A percentile compares a stretch with the other conserved stretches of the same genome.
These are phyloP conservation scores for Pseudonitzschia multistriata DNA, from an alignment of 108 stramenopile species.

Conservation along the genomic window DNA sequence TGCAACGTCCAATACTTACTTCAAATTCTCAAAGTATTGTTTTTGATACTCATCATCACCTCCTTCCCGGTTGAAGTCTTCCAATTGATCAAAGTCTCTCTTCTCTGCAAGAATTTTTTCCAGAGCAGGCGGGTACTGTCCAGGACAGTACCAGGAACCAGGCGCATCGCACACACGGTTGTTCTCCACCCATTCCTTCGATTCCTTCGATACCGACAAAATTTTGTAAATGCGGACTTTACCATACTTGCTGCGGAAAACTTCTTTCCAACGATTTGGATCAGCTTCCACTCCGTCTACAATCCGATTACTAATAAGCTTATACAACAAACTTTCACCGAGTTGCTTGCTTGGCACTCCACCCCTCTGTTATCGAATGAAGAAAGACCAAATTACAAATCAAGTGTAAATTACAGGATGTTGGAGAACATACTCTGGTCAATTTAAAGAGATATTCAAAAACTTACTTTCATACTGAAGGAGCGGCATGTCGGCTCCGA, in stretches of 20 bases:
- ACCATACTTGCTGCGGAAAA: conserved; percentile 90
- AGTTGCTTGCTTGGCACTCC: conserved; percentile 70
- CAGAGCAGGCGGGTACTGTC: conserved; percentile 87
- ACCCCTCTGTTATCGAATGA: conserved; percentile 23
- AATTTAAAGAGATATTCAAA: not conserved
- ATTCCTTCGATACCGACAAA: conserved; percentile 81
- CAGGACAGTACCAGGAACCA: conserved; percentile 88
- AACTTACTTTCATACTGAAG: conserved; percentile 61
- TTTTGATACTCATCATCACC: conserved; percentile 63
- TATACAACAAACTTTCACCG: conserved; percentile 85
- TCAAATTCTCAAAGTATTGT: conserved; percentile 84
- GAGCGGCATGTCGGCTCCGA: conserved; percentile 87
- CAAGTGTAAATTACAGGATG: not conserved
- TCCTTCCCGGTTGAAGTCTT: conserved; percentile 84
- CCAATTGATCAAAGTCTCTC: conserved; percentile 84
- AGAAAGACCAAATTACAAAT: not conserved
- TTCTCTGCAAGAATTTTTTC: conserved; percentile 80
- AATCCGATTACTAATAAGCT: conserved; percentile 80
- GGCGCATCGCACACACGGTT: conserved; percentile 86
- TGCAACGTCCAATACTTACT: conserved; percentile 22
- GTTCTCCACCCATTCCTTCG: conserved; percentile 85
- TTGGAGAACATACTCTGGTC: not conserved
- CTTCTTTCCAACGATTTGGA: conserved; percentile 69
- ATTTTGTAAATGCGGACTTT: conserved; percentile 97
- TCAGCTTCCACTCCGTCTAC: conserved; percentile 76